Conservation (phyloP, 2,329 filamentous ascomycete species). For the Diplocarpon rosae region DNA sequence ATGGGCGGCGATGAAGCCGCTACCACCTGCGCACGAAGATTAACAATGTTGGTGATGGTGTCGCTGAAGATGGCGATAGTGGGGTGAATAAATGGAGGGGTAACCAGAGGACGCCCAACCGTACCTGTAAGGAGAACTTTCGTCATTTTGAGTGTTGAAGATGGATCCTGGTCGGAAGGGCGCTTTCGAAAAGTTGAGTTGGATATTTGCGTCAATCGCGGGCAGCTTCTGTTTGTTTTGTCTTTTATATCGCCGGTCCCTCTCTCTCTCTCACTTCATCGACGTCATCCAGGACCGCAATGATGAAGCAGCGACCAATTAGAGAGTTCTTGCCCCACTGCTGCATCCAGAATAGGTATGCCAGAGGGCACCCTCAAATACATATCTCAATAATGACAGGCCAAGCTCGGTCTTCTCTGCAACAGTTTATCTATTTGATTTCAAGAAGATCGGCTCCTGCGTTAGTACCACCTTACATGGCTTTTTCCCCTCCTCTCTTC, state of each 20-base stretch:
- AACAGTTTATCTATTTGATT: no score
- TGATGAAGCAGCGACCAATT: not conserved
- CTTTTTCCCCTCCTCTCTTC: no score
- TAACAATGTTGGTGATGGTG: not conserved
- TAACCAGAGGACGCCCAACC: not conserved
- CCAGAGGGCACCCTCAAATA: no score
- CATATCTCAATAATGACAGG: no score
- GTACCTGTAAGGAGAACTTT: conserved; percentile 20
- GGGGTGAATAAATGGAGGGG: conserved; percentile 13
- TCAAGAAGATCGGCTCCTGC: no score
- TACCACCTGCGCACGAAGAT: conserved; percentile 30
- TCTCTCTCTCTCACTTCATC: not conserved
- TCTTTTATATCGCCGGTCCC: not conserved
- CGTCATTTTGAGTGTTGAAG: conserved; percentile 7
- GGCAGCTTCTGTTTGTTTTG: not conserved
- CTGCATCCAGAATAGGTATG: no score
- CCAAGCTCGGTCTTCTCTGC: no score
- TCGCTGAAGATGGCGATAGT: not conserved
- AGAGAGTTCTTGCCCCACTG: no score
- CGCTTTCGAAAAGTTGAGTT: not conserved
- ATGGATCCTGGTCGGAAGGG: no score
- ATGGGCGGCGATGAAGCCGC: conserved; percentile 44
- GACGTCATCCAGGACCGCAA: not conserved
- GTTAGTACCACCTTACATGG: no score
- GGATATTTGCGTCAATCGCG: not conserved